Evolutionary conservation across 1,284 basidiomycete species (phyloP), one percentile per base, ranked within the genome.

Genomic region (Ganoderma meredithae): DNA sequence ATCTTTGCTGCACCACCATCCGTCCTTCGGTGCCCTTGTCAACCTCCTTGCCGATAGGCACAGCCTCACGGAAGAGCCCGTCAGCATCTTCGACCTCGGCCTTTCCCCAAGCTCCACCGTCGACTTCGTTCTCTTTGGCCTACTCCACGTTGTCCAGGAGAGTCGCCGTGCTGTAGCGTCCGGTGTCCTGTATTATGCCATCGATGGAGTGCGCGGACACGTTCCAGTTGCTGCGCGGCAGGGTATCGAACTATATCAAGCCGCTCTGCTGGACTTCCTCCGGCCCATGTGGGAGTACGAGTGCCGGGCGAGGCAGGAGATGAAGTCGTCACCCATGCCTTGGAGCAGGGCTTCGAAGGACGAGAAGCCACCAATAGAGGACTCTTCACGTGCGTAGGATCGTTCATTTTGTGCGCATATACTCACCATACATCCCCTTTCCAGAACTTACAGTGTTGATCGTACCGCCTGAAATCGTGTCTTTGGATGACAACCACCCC

Each of bases 211-310:
- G 39, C 39, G 58, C 22, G 22, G 40, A n/a, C 39, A 25, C 39
- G 58, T 25, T 27, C 58, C 25, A 12, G 58, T 22, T n/a, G 39
- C 58, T 1, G 39, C 58, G 19, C 58, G 39, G n/a, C 58, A 36
- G 6, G 36, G 39, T n/a, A 60, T 60, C 39, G 58, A 60, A 39
- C 39, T 60, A 13, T 60, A 60, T n/a, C 58, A 60, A 40, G 58
- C 58, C 6, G 58, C 58, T 60, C n/a, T 60, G 10, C 27, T 60
- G 58, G 58, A 60, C 22, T 60, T 60, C 22, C 36, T 60, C 8
- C 39, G 58, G 39, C 58, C 58, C n/a, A 60, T 60, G 58, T 60
- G 58, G 58, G 58, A 60, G 58, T 60, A 60, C 39, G 58, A 60
- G 22, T 60, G 58, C 58, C 58, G 58, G 12, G 58, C 58, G 13